A percentile compares a stretch with the other conserved stretches of the same genome.
Evolutionary conservation across 2,329 filamentous ascomycete genomes (phyloP).

Genomic region (Sarocladium oryzae): DNA sequence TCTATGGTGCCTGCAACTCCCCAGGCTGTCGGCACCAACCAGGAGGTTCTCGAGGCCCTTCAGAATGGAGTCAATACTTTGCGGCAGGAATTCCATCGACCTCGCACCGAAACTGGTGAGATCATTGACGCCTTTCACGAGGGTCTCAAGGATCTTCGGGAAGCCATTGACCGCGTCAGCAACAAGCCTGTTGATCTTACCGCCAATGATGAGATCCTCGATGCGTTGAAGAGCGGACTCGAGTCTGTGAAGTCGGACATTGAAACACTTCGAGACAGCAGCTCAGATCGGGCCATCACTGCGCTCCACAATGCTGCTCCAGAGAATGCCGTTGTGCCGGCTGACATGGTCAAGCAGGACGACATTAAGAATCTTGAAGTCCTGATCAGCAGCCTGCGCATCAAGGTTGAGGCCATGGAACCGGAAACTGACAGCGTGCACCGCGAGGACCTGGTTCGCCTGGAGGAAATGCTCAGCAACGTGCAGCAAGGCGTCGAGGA

Average conservation of each 20-base stretch:
- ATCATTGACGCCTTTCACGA: slow-evolving; percentile 87
- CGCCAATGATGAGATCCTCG: slow-evolving; percentile 81
- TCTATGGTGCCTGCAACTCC: slow-evolving; percentile 56
- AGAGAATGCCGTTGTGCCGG: slow-evolving; percentile 26
- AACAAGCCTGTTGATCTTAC: slow-evolving; percentile 79
- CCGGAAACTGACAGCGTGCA: slow-evolving; percentile 29
- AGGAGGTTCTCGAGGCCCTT: slow-evolving; percentile 66
- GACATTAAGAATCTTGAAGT: slow-evolving; percentile 83
- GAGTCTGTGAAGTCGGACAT: slow-evolving; percentile 72
- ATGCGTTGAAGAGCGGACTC: slow-evolving; percentile 71
- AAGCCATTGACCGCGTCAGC: slow-evolving; percentile 68
- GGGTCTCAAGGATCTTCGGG: slow-evolving; percentile 70
- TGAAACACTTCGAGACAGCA: slow-evolving; percentile 61
- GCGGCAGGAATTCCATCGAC: slow-evolving; percentile 65
- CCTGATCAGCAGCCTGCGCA: slow-evolving; percentile 72
- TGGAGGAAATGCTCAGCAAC: slow-evolving; percentile 42
- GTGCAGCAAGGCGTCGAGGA: slow-evolving; percentile 20
- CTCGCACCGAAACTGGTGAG: slow-evolving; percentile 67
- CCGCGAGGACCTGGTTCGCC: slow-evolving; percentile 48
- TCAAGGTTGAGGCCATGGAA: slow-evolving; percentile 64
- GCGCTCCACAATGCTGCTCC: slow-evolving; percentile 25
- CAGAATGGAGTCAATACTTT: slow-evolving; percentile 68
- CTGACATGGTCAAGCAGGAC: slow-evolving; percentile 54
- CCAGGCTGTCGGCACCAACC: slow-evolving; percentile 34
- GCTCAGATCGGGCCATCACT: slow-evolving; percentile 45